A percentile compares a stretch with the other conserved stretches of the same genome.
Conservation (phyloP, 192 early-diverging fungal genomes). For the Backusella westeae region DNA sequence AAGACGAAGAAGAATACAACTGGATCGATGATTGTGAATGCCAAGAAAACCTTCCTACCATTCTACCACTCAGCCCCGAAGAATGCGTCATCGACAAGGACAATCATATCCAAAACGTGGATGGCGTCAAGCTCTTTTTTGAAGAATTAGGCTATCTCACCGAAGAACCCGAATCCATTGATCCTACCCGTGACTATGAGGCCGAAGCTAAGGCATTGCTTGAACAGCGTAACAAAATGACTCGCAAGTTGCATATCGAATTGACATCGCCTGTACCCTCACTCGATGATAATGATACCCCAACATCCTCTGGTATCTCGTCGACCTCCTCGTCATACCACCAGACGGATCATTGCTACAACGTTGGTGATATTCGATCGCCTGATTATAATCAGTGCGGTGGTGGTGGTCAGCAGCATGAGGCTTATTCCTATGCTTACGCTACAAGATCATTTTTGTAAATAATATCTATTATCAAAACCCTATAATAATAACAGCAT, state of each 20-base stretch:
- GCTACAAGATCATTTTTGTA: background rate
- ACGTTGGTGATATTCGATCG: background rate
- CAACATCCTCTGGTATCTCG: background rate
- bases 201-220: conserved; percentile 19
- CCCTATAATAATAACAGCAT: background rate
- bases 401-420: background rate
- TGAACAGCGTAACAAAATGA: conserved; percentile 10
- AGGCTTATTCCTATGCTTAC: background rate
- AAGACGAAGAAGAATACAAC: conserved; percentile 7
- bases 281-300: conserved; percentile 1
- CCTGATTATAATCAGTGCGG: background rate
- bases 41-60: conserved; percentile 24
- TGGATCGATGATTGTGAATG: conserved; percentile 19
- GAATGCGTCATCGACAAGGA: conserved; percentile 14
- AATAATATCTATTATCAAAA: background rate
- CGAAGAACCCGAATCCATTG: conserved; percentile 34
- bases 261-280: background rate
- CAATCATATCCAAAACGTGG: conserved; percentile 18
- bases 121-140: conserved; percentile 22
- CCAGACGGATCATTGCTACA: background rate
- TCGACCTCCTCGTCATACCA: background rate
- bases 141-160: conserved; percentile 29
- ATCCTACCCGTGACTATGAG: conserved; percentile 32
- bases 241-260: conserved; percentile 2
- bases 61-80: conserved; percentile 27